Evolutionary conservation across 306 rosid species (phyloP).

Genomic region (Vigna angularis): DNA sequence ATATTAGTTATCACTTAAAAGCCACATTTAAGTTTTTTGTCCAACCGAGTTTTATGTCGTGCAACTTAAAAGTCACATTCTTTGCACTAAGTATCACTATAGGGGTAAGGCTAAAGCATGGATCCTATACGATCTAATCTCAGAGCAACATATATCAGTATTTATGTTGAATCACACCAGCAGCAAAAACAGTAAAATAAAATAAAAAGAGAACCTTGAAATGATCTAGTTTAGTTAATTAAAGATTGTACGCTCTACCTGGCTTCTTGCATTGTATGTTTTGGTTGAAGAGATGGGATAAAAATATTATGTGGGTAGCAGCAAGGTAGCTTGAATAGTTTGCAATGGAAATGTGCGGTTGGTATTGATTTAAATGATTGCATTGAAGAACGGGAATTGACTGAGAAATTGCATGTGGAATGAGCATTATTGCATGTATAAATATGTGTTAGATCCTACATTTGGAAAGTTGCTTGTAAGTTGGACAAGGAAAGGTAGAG

Average conservation of each 20-base stretch:
- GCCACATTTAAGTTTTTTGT: background rate
- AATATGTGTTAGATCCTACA: slow-evolving; percentile 50
- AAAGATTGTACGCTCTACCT: background rate
- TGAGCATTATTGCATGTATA: slow-evolving; percentile 56
- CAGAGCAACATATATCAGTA: background rate
- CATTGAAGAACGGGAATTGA: slow-evolving; percentile 51
- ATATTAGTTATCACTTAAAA: background rate
- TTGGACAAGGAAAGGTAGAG: slow-evolving; percentile 51
- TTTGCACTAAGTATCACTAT: background rate
- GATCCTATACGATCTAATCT: background rate
- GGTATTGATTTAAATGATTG: slow-evolving; percentile 51
- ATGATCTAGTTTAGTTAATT: background rate
- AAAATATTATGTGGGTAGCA: background rate
- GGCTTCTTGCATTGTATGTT: background rate
- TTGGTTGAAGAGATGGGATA: too few species aligned
- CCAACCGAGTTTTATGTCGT: background rate
- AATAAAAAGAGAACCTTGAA: background rate
- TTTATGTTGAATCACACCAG: background rate
- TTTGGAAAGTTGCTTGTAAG: slow-evolving; percentile 61
- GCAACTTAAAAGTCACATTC: background rate
- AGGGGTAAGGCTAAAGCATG: background rate
- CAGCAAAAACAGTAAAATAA: background rate
- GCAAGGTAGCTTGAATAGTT: slow-evolving; percentile 37
- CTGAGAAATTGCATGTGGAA: slow-evolving; percentile 55
- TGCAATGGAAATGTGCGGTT: slow-evolving; percentile 44